Conservation (phyloP, 169 alveolate species). For the Perkinsus marinus region DNA sequence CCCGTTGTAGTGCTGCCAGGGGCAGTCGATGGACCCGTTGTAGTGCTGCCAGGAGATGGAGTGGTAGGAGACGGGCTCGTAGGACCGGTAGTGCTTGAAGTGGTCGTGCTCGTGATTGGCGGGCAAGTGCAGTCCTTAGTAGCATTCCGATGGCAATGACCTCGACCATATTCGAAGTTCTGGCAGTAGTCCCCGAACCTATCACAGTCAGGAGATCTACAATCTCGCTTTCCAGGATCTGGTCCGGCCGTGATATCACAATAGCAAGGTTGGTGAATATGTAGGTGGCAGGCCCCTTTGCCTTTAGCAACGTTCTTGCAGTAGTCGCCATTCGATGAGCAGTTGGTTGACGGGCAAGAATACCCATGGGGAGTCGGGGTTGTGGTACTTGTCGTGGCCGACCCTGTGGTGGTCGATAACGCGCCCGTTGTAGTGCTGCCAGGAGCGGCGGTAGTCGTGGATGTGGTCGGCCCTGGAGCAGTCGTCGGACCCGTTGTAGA, state of each 20-base stretch:
- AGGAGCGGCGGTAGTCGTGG: not conserved
- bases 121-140: not conserved
- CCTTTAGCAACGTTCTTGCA: not conserved
- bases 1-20: not conserved
- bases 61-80: no score
- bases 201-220: not conserved
- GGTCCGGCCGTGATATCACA: not conserved
- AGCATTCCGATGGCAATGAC: not conserved
- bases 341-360: not conserved
- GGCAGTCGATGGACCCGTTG: no score
- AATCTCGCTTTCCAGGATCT: not conserved
- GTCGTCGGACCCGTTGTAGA: not conserved
- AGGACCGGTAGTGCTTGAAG: not conserved
- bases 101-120: not conserved
- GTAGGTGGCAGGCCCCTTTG: not conserved
- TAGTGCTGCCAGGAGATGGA: no score
- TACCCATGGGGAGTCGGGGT: not conserved
- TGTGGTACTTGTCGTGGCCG: not conserved
- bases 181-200: not conserved
- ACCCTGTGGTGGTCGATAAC: not conserved
- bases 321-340: not conserved
- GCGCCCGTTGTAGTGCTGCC: not conserved
- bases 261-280: not conserved
- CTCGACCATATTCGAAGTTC: not conserved
- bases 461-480: not conserved